Percentiles rank a stretch among this genome's conserved stretches.
Conservation (phyloP, 2,329 filamentous ascomycete species). For the Fusarium buxicola region DNA sequence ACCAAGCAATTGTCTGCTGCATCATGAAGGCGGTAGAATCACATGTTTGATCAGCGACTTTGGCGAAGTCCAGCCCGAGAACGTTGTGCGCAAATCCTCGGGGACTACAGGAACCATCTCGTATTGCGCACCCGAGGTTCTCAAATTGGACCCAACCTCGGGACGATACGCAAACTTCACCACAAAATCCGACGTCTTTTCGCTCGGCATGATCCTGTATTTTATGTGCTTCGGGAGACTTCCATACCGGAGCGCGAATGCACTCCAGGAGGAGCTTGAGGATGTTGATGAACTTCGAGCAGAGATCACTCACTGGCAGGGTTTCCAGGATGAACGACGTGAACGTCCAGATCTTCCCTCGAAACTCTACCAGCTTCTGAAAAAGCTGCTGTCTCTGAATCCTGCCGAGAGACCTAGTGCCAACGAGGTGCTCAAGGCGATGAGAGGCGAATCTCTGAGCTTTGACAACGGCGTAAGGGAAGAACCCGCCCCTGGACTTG, state of each 20-base stretch:
- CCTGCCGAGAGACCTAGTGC: constrained; percentile 84
- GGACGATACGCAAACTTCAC: constrained; percentile 93
- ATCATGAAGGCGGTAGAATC: constrained; percentile 77
- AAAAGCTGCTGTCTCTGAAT: constrained; percentile 81
- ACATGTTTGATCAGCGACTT: constrained; percentile 96
- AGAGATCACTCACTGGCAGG: constrained; percentile 89
- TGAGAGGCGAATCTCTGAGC: constrained; percentile 72
- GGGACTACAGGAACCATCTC: constrained; percentile 96
- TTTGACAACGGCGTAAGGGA: constrained; percentile 57
- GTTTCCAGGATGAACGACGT: constrained; percentile 82
- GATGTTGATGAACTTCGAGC: constrained; percentile 85
- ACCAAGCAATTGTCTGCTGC: constrained; percentile 92
- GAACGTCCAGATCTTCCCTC: constrained; percentile 85
- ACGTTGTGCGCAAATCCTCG: constrained; percentile 85
- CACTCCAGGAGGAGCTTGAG: constrained; percentile 89
- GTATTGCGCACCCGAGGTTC: constrained; percentile 95
- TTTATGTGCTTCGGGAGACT: constrained; percentile 96
- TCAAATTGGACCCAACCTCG: constrained; percentile 72
- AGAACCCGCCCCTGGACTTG: constrained; percentile 53
- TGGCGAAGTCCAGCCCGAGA: constrained; percentile 91
- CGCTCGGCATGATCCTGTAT: constrained; percentile 96
- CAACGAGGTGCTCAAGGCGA: constrained; percentile 82
- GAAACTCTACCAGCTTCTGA: constrained; percentile 86
- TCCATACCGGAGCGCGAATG: constrained; percentile 86
- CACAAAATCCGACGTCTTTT: constrained; percentile 98